phyloP scores from a whole-genome alignment of 2,329 filamentous ascomycete genomes.

The Fusarium euwallaceae region DNA sequence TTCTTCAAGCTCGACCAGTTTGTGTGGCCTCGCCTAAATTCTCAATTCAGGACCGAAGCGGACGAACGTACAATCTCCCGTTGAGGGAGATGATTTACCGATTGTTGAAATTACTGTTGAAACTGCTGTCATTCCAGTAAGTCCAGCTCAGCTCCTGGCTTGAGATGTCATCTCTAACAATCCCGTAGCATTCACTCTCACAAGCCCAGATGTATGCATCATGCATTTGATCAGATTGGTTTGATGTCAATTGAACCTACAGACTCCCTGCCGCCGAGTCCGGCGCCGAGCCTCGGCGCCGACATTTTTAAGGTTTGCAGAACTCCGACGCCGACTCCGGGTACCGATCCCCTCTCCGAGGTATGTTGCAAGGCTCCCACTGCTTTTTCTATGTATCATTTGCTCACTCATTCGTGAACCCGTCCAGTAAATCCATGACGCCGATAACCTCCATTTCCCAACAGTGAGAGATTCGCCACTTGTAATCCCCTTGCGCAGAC shows the following conservation, averaged over 20 bases:
- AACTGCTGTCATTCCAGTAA: neutral
- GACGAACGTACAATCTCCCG: neutral
- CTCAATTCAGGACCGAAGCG: neutral
- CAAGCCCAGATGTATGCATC: too few relatives aligned
- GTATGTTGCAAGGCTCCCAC: too few relatives aligned
- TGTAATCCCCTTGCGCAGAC: too few relatives aligned
- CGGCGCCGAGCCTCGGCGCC: too few relatives aligned
- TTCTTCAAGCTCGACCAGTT: conserved; percentile 10
- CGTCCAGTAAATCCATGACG: neutral
- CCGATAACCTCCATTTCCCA: neutral
- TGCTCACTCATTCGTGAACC: too few relatives aligned
- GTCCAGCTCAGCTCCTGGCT: neutral
- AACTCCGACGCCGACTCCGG: neutral
- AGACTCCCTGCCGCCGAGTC: too few relatives aligned
- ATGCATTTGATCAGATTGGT: too few relatives aligned
- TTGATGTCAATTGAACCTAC: too few relatives aligned
- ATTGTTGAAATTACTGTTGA: too few relatives aligned
- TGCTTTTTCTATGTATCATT: too few relatives aligned
- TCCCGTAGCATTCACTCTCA: neutral
- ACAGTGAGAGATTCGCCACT: neutral
- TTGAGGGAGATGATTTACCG: neutral
- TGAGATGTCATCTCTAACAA: neutral
- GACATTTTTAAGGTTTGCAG: too few relatives aligned
- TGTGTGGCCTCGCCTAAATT: neutral
- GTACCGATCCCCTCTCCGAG: too few relatives aligned